A percentile compares a stretch with the other conserved stretches of the same genome.
phyloP scores from a whole-genome alignment of 345 rosid genomes.

The Heritiera fomes region DNA sequence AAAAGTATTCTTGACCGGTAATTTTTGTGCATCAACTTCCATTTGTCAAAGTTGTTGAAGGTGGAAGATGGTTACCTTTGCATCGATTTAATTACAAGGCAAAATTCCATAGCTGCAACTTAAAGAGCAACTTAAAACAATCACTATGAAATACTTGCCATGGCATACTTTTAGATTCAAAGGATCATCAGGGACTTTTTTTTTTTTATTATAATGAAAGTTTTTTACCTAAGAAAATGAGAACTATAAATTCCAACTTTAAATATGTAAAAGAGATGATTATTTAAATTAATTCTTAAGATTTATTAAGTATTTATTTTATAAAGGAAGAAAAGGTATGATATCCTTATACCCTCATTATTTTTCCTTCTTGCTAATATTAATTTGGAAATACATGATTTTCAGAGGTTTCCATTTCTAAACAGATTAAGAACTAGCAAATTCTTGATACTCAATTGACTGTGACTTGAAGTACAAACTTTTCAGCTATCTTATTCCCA shows the following conservation, averaged over 20 bases:
- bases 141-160: too few relatives aligned
- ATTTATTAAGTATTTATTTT: background rate
- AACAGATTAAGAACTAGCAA: background rate
- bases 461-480: too few relatives aligned
- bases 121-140: background rate
- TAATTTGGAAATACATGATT: background rate
- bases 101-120: too few relatives aligned
- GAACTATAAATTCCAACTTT: too few relatives aligned
- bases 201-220: too few relatives aligned
- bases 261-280: too few relatives aligned
- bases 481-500: too few relatives aligned
- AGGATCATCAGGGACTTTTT: background rate
- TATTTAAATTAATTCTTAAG: too few relatives aligned
- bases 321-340: background rate
- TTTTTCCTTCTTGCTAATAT: background rate
- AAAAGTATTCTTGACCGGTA: constrained; percentile 1
- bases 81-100: background rate
- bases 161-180: too few relatives aligned
- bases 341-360: background rate
- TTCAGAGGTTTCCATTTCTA: background rate
- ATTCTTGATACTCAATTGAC: background rate
- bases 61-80: background rate
- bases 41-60: background rate
- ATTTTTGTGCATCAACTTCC: background rate
- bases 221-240: too few relatives aligned